Conservation (phyloP, 2,329 filamentous ascomycete genomes). For the Cladosporium sp. region DNA sequence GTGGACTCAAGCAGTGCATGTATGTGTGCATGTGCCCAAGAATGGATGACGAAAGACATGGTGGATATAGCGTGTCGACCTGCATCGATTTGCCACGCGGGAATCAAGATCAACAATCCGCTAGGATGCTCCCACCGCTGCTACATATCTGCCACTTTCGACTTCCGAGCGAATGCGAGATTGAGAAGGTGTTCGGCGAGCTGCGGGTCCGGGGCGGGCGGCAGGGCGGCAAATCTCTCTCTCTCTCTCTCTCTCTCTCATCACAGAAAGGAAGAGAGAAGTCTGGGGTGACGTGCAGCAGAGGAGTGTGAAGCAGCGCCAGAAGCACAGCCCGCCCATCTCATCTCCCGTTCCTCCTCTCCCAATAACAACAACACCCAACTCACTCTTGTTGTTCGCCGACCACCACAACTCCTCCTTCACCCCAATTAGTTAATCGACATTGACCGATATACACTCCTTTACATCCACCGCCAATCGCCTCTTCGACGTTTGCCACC, state of each 20-base stretch:
- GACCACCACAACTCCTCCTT: neutral
- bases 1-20: no score
- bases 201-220: neutral
- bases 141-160: no score
- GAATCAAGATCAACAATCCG: no score
- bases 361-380: conserved; percentile 6
- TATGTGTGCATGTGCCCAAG: no score
- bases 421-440: conserved; percentile 1
- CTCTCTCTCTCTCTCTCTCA: no score
- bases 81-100: neutral
- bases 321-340: neutral
- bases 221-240: neutral
- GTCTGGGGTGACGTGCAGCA: neutral
- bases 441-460: conserved; percentile 14
- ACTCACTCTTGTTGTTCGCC: neutral
- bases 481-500: neutral
- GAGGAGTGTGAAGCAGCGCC: no score
- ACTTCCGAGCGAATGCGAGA: no score
- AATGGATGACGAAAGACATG: neutral
- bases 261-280: no score
- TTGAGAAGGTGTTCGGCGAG: neutral
- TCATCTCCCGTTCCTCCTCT: neutral
- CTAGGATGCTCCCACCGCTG: no score
- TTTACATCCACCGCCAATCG: neutral
- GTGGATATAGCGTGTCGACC: no score